Evolutionary conservation across 2,329 filamentous ascomycete genomes (phyloP), one percentile per base, ranked within the genome.

Genomic region (Aspergillus sp.): DNA sequence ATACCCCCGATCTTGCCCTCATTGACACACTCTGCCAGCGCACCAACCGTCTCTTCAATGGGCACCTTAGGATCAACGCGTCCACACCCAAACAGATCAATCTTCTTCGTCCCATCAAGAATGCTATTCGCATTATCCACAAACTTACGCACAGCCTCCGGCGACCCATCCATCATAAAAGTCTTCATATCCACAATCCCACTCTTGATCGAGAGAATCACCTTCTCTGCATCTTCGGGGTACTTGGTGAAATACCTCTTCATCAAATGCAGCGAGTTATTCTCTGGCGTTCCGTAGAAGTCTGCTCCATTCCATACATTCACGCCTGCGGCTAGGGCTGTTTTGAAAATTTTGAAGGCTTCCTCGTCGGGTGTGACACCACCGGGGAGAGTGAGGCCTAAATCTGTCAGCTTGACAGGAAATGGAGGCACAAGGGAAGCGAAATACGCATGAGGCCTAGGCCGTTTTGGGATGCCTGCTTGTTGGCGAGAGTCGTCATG

Each of bases 71-170:
- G 62, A 52, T 84, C 81, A 32, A 78, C 66, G 19, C 81, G 69
- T 2, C 73, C 73, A 42, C 68, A 72, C 51, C 76, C 73, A 49
- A 82, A 84, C 7, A 80, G 60, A 55, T 83, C 80, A 33, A 84
- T 64, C 54, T 73, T 74, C 60, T 79, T 78, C 41, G 64, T 68
- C 5, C 74, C 75, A 19, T 70, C 67, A 5, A 77, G 59, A 8
- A 71, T 42, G 6, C 53, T 57, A 9, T 82, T 58, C 48, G 74
- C 73, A 42, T 76, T 73, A 46, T 83, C 76, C 28, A 85, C 64
- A 3, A 73, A 79, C 28, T 65, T 65, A 10, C 77, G 73, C 11
- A 82, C 62, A 26, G 65, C 68, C 28, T 75, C 73, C 1, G 72
- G 70, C 5, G 70, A 75, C 10, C 74, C 72, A 48, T 81, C 72